These are phyloP conservation scores for Fraxinus excelsior DNA, from an alignment of 257 asterid species.

Conservation along the genomic window DNA sequence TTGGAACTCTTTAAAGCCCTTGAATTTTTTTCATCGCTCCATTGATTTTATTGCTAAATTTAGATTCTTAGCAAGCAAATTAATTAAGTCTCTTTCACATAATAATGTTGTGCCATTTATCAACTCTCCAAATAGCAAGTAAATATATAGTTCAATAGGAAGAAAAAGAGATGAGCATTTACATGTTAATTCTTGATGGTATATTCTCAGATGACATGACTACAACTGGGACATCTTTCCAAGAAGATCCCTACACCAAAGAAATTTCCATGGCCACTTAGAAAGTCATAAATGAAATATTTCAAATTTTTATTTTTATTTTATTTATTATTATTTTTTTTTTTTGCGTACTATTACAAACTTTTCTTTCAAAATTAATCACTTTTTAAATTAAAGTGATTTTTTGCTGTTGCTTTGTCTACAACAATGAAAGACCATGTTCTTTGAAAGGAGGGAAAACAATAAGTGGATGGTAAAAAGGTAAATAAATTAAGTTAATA, in stretches of 20 bases:
- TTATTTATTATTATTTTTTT: no score
- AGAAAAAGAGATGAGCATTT: background rate
- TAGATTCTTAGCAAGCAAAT: no score
- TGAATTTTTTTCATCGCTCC: no score
- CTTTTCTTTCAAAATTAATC: background rate
- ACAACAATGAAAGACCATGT: background rate
- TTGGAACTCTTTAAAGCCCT: no score
- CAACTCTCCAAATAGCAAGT: no score
- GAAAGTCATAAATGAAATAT: no score
- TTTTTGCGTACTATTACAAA: background rate
- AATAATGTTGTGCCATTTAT: no score
- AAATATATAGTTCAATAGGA: no score
- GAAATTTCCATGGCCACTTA: background rate
- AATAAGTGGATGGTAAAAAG: background rate
- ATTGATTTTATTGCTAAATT: no score
- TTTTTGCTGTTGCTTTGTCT: background rate
- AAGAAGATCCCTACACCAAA: slow-evolving; percentile 44
- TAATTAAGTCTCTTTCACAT: no score
- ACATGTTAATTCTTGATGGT: slow-evolving; percentile 64
- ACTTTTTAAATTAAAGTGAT: background rate
- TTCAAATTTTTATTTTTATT: no score
- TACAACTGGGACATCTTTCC: slow-evolving; percentile 64
- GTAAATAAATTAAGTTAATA: background rate
- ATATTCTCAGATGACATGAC: slow-evolving; percentile 67
- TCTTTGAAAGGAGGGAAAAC: background rate